Base-by-base conservation (phyloP, 768 basidiomycete species). In the Leccinellum rugosiceps region DNA sequence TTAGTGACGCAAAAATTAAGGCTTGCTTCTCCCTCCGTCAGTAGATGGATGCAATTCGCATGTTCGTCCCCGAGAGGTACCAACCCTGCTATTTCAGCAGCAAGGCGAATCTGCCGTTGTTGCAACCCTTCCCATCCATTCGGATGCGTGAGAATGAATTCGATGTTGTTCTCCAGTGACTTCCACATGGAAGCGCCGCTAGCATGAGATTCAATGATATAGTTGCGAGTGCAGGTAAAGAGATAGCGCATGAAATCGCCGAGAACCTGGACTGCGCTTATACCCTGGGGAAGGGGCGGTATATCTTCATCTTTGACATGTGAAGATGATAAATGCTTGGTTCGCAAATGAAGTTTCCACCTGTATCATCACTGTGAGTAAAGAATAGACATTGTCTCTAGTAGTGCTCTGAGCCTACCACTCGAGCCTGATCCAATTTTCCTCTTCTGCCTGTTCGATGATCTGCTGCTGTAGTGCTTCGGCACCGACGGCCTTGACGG, bases 401-500 rank as follows among this genome's bases (percentile, higher is more conserved):
- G n/a, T n/a, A n/a, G n/a, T 19, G 19, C 41, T 10, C 4, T 13
- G 19, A 8, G 6, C 61, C 54, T 32, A 77, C 78, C 77, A 77
- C 64, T 78, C 76, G 0, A 75, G 71, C 58, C 74, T 81, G n/a
- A 57, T 50, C 77, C 62, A 68, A 19, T 55, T 50, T 50, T 74
- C 70, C 0, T 78, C 75, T 43, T 75, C 75, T 1, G 78, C 79
- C 45, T 68, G 58, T 4, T 75, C 74, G n/a, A 74, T 63, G 23
- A 74, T 63, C 9, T 69, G 68, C 30, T 74, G 70, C 13, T 72
- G 67, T 15, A 62, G 25, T 0, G 79, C 73, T 54, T 80, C 80
- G 3, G 78, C 79, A 0, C 81, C 81, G 5, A 75, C 66, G 0
- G 80, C 81, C 32, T 64, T 72, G 4, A 76, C 67, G 1, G 35